Evolutionary conservation across 352 stramenopile genomes (phyloP).

Genomic region (Achlya hypogyna): DNA sequence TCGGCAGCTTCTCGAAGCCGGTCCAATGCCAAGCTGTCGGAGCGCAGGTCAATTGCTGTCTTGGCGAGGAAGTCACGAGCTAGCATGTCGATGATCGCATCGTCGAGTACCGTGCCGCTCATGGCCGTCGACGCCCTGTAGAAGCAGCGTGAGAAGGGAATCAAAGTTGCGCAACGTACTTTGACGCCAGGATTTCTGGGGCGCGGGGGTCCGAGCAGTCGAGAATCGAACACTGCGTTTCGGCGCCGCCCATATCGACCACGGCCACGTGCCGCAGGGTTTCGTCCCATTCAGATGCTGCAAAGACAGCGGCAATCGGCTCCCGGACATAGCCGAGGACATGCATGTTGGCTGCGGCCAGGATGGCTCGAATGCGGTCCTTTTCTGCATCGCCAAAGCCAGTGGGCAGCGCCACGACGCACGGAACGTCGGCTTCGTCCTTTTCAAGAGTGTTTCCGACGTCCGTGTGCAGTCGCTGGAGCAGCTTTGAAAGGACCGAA

Average conservation of each 20-base stretch:
- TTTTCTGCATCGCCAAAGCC: neutral
- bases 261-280: slow-evolving; percentile 33
- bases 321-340: slow-evolving; percentile 50
- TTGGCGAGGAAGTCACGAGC: slow-evolving; percentile 47
- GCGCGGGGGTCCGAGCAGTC: slow-evolving; percentile 16
- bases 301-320: slow-evolving; percentile 50
- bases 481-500: neutral
- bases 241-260: slow-evolving; percentile 61
- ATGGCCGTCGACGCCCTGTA: slow-evolving; percentile 27
- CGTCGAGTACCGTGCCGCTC: slow-evolving; percentile 39
- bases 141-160: too few species aligned
- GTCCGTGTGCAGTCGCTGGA: neutral
- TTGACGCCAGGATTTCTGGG: slow-evolving; percentile 19
- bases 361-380: slow-evolving; percentile 4
- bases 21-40: slow-evolving; percentile 60
- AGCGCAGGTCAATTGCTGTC: slow-evolving; percentile 51
- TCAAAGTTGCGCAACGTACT: slow-evolving; percentile 27
- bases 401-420: neutral
- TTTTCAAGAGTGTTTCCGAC: slow-evolving; percentile 14
- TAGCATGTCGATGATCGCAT: slow-evolving; percentile 39
- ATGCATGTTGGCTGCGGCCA: slow-evolving; percentile 34
- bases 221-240: slow-evolving; percentile 44
- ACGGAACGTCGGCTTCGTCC: neutral
- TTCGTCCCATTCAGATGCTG: slow-evolving; percentile 28
- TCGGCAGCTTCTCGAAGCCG: slow-evolving; percentile 60